Evolutionary conservation across 331 rosid species (phyloP).

Genomic region (Quercus tomentella): DNA sequence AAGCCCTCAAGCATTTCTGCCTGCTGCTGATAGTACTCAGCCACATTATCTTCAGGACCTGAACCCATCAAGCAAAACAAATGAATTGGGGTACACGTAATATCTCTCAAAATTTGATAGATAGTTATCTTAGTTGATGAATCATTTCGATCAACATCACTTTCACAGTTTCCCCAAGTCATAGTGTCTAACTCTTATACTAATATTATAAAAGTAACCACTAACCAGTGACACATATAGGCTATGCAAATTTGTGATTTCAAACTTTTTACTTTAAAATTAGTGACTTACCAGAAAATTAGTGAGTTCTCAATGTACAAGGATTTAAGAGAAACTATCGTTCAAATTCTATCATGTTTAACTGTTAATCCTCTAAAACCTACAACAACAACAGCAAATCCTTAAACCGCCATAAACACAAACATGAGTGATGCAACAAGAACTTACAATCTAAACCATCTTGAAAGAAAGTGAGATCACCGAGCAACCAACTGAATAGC

Average conservation of each 20-base stretch:
- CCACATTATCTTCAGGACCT: constrained; percentile 85
- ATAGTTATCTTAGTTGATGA: neutral
- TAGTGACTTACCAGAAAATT: neutral
- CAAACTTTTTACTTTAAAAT: neutral
- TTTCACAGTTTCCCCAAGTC: neutral
- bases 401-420: neutral
- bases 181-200: neutral
- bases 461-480: neutral
- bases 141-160: too few species aligned
- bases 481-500: neutral
- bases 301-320: neutral
- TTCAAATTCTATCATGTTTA: neutral
- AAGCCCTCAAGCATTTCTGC: constrained; percentile 94
- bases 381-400: neutral
- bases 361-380: neutral
- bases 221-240: neutral
- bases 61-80: constrained; percentile 22
- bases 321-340: neutral
- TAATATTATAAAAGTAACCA: neutral
- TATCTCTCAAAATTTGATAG: neutral
- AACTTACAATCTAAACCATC: neutral
- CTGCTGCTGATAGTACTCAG: constrained; percentile 96
- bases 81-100: neutral
- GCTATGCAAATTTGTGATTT: neutral
- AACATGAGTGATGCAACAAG: neutral